Evolutionary conservation across 2,329 filamentous ascomycete species (phyloP), one percentile per base, ranked within the genome.

Genomic region (Davidsoniella australis): DNA sequence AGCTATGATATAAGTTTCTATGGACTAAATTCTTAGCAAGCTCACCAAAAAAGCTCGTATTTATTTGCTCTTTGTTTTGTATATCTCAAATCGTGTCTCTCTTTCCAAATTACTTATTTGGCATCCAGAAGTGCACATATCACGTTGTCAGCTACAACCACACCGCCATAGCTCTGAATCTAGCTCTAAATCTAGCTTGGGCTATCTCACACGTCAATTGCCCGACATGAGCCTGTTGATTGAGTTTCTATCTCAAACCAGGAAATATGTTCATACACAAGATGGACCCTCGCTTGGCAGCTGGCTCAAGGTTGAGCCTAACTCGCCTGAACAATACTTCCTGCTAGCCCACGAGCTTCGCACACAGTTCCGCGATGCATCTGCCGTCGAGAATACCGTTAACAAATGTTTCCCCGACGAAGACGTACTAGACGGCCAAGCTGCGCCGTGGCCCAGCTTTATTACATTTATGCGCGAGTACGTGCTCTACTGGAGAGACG

Each of bases 381-480:
- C 73, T 10, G 70, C 72, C 14, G 67, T 86, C 43, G 78, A 81
- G 44, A 69, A 68, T 53, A 69, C 80, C 53, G 76, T 85, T 54
- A 76, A 80, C 51, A 70, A 69, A 42, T 66, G 73, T 9, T 68
- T 89, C 1, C 79, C 80, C 0, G 71, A 80, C 53, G 75, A 79
- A 6, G 73, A 80, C 47, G 37, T 24, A 5, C 26, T 43, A 7
- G 72, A 82, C 40, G 72, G 76, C 2, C 68, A 70, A 0, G 76
- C 82, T 47, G 80, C 78, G 1, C 70, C 73, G 0, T 94, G 86
- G 85, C 75, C 78, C 0, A 76, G 82, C 1, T 86, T 94, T 60
- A 69, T 82, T 45, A 73, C 77, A 2, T 93, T 94, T 59, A 76
- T 93, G 62, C 82, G 78, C 57, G 78, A 85, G 45, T 95, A 93